phyloP scores from a whole-genome alignment of 345 rosid species.

The Iberis pinnata region DNA sequence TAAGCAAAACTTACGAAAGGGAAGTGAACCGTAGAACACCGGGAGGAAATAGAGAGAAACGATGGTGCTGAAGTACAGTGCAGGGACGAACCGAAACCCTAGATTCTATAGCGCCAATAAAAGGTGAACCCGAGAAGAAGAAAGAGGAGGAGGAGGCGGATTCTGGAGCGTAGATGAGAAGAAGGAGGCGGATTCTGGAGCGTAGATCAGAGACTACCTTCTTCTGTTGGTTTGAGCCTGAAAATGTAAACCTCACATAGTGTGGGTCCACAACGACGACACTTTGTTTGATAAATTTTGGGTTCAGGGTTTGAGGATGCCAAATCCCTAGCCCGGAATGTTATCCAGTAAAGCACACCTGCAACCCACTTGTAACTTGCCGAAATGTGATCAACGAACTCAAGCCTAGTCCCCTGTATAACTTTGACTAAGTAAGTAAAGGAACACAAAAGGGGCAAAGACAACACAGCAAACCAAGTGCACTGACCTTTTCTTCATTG shows the following conservation, averaged over 20 bases:
- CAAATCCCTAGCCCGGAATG: constrained; percentile 16
- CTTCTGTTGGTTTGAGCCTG: constrained; percentile 12
- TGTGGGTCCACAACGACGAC: neutral
- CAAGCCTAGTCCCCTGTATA: constrained; percentile 6
- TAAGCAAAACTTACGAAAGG: no score
- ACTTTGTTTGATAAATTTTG: neutral
- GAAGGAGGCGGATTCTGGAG: no score
- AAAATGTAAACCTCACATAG: neutral
- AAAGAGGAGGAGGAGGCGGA: no score
- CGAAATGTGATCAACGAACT: constrained; percentile 8
- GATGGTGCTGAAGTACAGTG: no score
- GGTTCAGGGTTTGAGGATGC: constrained; percentile 7
- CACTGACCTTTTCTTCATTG: constrained; percentile 7
- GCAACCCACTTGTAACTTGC: neutral
- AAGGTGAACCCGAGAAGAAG: no score
- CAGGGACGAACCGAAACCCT: no score
- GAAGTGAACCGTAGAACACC: no score
- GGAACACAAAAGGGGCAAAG: no score
- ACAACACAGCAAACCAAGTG: neutral
- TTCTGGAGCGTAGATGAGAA: no score
- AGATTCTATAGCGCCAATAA: no score
- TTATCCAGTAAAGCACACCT: neutral
- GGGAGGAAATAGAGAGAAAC: no score
- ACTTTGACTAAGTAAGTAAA: neutral
- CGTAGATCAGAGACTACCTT: constrained; percentile 7